Base-by-base conservation (phyloP, 441 rosid species). In the Croton setiger region DNA sequence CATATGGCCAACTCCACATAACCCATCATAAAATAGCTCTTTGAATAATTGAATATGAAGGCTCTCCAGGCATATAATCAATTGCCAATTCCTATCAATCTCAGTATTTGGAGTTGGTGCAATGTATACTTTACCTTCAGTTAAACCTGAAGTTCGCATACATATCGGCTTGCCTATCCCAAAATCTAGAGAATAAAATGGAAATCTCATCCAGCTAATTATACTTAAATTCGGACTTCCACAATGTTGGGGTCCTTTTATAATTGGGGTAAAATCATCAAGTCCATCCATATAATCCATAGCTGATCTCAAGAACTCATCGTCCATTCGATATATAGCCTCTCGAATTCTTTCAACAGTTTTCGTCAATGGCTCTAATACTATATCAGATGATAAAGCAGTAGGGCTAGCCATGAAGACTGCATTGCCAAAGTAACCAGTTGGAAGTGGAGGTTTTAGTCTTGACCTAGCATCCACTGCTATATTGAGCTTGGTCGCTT, bases 341-440 rank as follows among this genome's bases (percentile, higher is more conserved):
- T 10, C 23, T 3, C 48, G 71, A 18, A 86, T 69, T 55, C 72
- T 74, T 33, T 62, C 69, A 7, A 56, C 80, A 0, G 79, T 79
- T 43, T 20, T 5, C 0, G 13, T 41, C 23, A 84, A 58, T 13
- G 49, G 52, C 52, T 81, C 77, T 59, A 63, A 66, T 11, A 3
- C 49, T 3, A 83, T 59, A 6, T 66, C 82, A 14, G 74, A 60
- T 1, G 74, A 12, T 5, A 21, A 17, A 4, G 76, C 75, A 53
- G 69, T 37, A 0, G 76, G 72, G 0, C 80, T 72, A 20, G 79
- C 64, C 1, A 23, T 53, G 31, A 79, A 84, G 18, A 78, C 63
- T 33, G 73, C 81, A 61, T 82, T 86, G 13, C 88, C 86, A 41
- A 84, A 70, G 72, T 80, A 86, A 37, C 75, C 27, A 0, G 3